Evolutionary conservation across 345 rosid species (phyloP).

Genomic region (Moringa oleifera): DNA sequence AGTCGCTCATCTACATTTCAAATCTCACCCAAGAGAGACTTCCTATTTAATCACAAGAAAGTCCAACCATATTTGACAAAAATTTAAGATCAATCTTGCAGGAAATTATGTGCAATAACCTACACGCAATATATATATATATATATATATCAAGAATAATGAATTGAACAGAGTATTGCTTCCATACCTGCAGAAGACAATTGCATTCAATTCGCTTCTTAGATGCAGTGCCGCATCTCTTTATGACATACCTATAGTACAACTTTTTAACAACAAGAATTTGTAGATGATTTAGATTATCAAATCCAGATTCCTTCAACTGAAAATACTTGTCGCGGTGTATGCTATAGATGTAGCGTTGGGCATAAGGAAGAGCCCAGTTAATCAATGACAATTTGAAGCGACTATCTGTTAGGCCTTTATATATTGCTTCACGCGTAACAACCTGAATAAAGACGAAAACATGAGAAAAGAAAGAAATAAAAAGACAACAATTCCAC

Average conservation of each 20-base stretch:
- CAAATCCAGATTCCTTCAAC: constrained; percentile 45
- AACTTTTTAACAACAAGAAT: constrained; percentile 64
- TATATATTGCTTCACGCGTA: constrained; percentile 63
- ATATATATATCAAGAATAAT: not conserved
- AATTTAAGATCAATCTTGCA: not conserved
- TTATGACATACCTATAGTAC: constrained; percentile 60
- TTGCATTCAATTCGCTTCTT: constrained; percentile 48
- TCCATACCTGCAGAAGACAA: constrained; percentile 70
- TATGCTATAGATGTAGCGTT: constrained; percentile 62
- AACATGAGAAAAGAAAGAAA: not conserved
- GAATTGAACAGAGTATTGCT: constrained; percentile 14
- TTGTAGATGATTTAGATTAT: constrained; percentile 36
- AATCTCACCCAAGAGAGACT: not conserved
- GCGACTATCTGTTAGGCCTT: constrained; percentile 45
- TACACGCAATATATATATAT: not conserved
- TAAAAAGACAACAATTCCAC: not conserved
- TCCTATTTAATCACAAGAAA: not conserved
- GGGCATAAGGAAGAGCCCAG: constrained; percentile 96
- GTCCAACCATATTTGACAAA: not conserved
- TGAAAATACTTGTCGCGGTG: constrained; percentile 52
- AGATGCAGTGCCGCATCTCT: constrained; percentile 37
- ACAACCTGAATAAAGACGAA: constrained; percentile 46
- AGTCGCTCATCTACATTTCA: no score
- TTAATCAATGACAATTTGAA: constrained; percentile 52
- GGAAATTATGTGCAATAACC: not conserved